Evolutionary conservation across 2,329 filamentous ascomycete genomes (phyloP).

Genomic region (Coniochaeta ligniaria): DNA sequence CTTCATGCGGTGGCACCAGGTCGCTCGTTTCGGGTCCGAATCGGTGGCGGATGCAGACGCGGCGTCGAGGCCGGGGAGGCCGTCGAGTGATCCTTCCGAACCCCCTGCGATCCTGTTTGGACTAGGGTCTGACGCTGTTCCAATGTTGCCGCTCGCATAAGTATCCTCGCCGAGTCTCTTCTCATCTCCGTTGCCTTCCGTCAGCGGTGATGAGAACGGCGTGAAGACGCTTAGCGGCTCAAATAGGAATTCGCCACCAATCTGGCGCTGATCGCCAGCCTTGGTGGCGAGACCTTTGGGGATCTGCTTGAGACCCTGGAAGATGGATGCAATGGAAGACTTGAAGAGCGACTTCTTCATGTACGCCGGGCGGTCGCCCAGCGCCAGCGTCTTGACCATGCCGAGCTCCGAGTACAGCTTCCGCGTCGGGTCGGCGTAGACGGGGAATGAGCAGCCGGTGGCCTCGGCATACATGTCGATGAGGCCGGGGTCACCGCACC

Average conservation of each 20-base stretch:
- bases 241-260: constrained; percentile 75
- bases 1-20: constrained; percentile 78
- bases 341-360: constrained; percentile 48
- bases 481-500: constrained; percentile 62
- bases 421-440: constrained; percentile 68
- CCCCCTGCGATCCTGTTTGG: not conserved
- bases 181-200: not conserved
- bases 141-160: not conserved
- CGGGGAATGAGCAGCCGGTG: constrained; percentile 62
- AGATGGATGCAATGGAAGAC: constrained; percentile 41
- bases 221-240: constrained; percentile 42
- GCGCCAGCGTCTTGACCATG: constrained; percentile 57
- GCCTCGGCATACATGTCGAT: constrained; percentile 59
- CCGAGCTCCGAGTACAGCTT: constrained; percentile 60
- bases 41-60: constrained; percentile 9
- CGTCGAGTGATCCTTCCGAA: constrained; percentile 10
- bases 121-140: not conserved
- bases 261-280: constrained; percentile 59
- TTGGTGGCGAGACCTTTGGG: constrained; percentile 51
- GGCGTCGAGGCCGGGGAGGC: constrained; percentile 9
- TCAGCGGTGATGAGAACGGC: constrained; percentile 22
- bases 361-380: constrained; percentile 58
- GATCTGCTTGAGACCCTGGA: constrained; percentile 53
- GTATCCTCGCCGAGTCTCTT: not conserved
- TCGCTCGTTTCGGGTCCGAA: constrained; percentile 48